Conservation (phyloP, 1,284 basidiomycete genomes). For the Sanghuangporus weigelae region DNA sequence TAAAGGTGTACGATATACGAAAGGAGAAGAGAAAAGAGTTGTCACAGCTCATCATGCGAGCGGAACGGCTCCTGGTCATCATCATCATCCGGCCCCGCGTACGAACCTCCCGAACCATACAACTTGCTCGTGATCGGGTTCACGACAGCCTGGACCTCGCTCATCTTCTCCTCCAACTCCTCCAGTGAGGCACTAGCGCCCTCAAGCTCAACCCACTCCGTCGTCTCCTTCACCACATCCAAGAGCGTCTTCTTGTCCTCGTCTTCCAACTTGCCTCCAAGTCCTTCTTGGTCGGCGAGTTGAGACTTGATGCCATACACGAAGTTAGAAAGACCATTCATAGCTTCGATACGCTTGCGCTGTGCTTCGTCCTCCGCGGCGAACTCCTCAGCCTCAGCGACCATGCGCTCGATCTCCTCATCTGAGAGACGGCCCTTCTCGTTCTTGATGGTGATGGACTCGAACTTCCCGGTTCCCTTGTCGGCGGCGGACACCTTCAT, state of each 20-base stretch:
- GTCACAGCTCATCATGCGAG: constrained; percentile 65
- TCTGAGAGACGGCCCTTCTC: constrained; percentile 80
- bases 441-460: constrained; percentile 86
- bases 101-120: constrained; percentile 40
- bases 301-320: constrained; percentile 85
- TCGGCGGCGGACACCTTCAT: constrained; percentile 85
- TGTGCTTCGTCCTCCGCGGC: constrained; percentile 82
- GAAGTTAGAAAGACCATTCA: constrained; percentile 74
- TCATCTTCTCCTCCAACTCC: constrained; percentile 88
- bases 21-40: not conserved
- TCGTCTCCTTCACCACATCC: constrained; percentile 80
- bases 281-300: constrained; percentile 80
- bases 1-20: not conserved
- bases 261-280: constrained; percentile 83
- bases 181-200: constrained; percentile 75
- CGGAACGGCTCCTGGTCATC: constrained; percentile 54
- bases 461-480: constrained; percentile 90
- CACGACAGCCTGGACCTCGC: constrained; percentile 68
- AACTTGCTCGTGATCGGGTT: constrained; percentile 78
- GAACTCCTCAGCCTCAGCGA: constrained; percentile 88
- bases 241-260: constrained; percentile 90
- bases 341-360: constrained; percentile 84
- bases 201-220: constrained; percentile 88
- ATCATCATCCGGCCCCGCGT: constrained; percentile 31
- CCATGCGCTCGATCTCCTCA: constrained; percentile 91